Conservation (phyloP, 2,329 filamentous ascomycete genomes). For the Ramichloridium luteum region DNA sequence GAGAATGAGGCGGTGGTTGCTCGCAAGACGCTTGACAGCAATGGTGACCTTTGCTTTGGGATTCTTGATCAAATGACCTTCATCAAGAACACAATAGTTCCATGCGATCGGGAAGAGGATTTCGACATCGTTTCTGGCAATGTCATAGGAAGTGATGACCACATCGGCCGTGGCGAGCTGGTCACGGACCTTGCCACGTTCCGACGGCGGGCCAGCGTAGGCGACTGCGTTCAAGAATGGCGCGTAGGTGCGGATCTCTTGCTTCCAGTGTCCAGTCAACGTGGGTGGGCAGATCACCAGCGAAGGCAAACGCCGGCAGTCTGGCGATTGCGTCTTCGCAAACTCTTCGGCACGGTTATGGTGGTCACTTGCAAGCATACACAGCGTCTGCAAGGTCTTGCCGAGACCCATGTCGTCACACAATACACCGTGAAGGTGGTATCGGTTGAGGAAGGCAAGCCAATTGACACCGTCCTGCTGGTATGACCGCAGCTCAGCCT, state of each 20-base stretch:
- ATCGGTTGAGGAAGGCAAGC: constrained; percentile 95
- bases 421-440: constrained; percentile 93
- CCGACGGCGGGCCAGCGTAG: constrained; percentile 78
- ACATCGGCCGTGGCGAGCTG: constrained; percentile 70
- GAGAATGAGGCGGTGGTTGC: constrained; percentile 90
- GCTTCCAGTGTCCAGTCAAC: constrained; percentile 94
- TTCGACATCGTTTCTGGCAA: constrained; percentile 91
- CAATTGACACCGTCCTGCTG: constrained; percentile 99
- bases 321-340: constrained; percentile 64
- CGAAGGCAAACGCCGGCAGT: constrained; percentile 70
- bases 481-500: constrained; percentile 89
- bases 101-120: constrained; percentile 70
- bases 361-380: constrained; percentile 95
- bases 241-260: constrained; percentile 90
- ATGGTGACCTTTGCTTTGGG: constrained; percentile 91
- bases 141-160: constrained; percentile 95
- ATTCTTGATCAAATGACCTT: constrained; percentile 98
- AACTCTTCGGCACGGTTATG: constrained; percentile 87
- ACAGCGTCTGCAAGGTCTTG: constrained; percentile 93
- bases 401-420: constrained; percentile 99
- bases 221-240: constrained; percentile 83
- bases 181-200: constrained; percentile 59
- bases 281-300: constrained; percentile 94
- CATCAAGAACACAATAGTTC: constrained; percentile 96
- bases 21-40: constrained; percentile 77